phyloP scores from a whole-genome alignment of 163 green algal species.

The Scenedesmus sp. region DNA sequence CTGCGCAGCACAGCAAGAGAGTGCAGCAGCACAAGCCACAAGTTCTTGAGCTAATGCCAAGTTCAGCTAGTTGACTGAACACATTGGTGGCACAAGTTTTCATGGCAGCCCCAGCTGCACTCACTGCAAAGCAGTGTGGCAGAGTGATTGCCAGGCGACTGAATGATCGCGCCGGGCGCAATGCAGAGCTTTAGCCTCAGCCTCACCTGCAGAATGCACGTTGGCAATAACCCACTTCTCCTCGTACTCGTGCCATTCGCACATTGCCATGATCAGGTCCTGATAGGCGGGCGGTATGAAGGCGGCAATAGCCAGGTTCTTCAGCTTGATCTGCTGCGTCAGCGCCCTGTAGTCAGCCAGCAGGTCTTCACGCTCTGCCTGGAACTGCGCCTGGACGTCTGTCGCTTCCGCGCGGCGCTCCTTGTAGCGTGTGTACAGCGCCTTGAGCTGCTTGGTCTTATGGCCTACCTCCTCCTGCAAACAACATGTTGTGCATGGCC shows the following conservation, averaged over 20 bases:
- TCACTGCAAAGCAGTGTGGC: too few species aligned
- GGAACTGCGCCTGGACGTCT: slow-evolving; percentile 69
- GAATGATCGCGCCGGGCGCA: not conserved
- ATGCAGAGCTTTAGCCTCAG: not conserved
- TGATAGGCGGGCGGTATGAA: slow-evolving; percentile 89
- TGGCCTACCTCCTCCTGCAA: slow-evolving; percentile 66
- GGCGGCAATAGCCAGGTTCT: slow-evolving; percentile 87
- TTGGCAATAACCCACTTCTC: slow-evolving; percentile 50
- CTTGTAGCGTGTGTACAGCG: slow-evolving; percentile 79
- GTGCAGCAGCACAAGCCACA: not conserved
- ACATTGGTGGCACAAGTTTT: too few species aligned
- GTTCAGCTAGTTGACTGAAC: not conserved
- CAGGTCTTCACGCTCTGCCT: slow-evolving; percentile 79
- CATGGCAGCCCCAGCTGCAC: too few species aligned
- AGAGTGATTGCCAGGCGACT: too few species aligned
- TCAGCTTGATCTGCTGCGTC: slow-evolving; percentile 83
- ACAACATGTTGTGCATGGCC: not conserved
- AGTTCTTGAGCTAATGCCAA: not conserved
- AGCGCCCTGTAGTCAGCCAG: slow-evolving; percentile 83
- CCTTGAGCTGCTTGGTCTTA: slow-evolving; percentile 80
- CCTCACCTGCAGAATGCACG: slow-evolving; percentile 40
- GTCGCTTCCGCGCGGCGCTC: slow-evolving; percentile 73
- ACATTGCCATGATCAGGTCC: slow-evolving; percentile 84
- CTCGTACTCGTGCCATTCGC: slow-evolving; percentile 69
- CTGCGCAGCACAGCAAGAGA: not conserved